Conservation (phyloP, 2,329 filamentous ascomycete species). For the Trichoderma cornu-damae region DNA sequence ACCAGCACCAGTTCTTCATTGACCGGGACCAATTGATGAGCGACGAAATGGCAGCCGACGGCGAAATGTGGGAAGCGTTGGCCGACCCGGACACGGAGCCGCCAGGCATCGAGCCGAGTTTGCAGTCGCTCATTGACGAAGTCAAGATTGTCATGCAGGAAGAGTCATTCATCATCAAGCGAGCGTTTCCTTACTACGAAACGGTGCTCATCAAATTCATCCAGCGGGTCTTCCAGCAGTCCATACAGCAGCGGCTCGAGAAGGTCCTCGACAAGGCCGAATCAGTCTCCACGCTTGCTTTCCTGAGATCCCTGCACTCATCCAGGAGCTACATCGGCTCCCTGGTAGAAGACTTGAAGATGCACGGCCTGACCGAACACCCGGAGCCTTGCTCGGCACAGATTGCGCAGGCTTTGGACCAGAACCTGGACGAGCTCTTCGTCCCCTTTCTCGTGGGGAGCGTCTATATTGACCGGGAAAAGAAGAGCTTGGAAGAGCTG, state of each 20-base stretch:
- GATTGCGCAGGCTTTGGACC: constrained; percentile 69
- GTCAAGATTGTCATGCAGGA: constrained; percentile 95
- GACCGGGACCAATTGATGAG: constrained; percentile 87
- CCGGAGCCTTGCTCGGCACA: constrained; percentile 86
- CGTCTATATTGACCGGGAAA: constrained; percentile 66
- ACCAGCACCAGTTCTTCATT: constrained; percentile 99
- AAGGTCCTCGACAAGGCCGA: constrained; percentile 94
- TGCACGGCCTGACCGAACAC: constrained; percentile 90
- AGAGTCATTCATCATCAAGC: constrained; percentile 93
- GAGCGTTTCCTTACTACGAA: constrained; percentile 93
- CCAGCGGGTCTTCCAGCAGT: constrained; percentile 95
- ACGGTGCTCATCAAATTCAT: constrained; percentile 90
- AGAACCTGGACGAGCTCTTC: constrained; percentile 73
- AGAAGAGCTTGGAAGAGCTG: constrained; percentile 67
- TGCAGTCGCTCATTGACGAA: constrained; percentile 90
- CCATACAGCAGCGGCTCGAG: constrained; percentile 90
- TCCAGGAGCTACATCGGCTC: constrained; percentile 83
- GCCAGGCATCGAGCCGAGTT: constrained; percentile 82
- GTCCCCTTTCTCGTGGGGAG: constrained; percentile 64
- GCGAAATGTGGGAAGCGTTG: constrained; percentile 79
- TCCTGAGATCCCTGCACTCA: constrained; percentile 83
- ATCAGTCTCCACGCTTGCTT: constrained; percentile 85
- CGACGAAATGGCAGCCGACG: constrained; percentile 73
- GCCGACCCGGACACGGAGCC: constrained; percentile 92
- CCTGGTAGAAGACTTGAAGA: constrained; percentile 86